These are phyloP conservation scores for Ceratocystis eucalypticola DNA, from an alignment of 2,329 filamentous ascomycete genomes.

Conservation along the genomic window DNA sequence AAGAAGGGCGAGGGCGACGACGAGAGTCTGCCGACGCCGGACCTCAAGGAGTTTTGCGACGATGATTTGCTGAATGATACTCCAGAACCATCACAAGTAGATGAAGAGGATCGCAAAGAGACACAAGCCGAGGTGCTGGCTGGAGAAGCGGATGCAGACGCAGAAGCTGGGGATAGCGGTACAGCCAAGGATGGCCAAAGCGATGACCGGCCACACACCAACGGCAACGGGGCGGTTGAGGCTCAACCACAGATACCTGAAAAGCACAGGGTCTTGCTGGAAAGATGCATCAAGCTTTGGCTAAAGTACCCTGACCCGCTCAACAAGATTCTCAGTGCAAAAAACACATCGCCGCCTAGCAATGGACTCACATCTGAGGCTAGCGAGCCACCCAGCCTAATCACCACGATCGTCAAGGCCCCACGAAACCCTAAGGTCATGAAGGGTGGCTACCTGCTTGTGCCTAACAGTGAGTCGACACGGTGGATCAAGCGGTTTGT, in stretches of 20 bases:
- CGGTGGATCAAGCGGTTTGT: constrained; percentile 89
- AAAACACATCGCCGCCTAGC: constrained; percentile 54
- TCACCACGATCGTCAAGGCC: constrained; percentile 63
- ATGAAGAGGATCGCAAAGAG: constrained; percentile 24
- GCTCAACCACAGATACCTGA: constrained; percentile 23
- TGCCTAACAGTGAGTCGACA: constrained; percentile 66
- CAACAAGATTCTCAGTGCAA: constrained; percentile 41
- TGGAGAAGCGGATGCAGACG: constrained; percentile 20
- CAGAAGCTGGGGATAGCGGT: not conserved
- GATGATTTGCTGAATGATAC: constrained; percentile 46
- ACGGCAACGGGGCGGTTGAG: not conserved
- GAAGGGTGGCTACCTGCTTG: constrained; percentile 78
- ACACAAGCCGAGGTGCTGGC: constrained; percentile 22
- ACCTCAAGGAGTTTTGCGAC: constrained; percentile 26
- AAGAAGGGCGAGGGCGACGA: constrained; percentile 22
- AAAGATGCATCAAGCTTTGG: constrained; percentile 53
- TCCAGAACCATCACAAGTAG: constrained; percentile 38
- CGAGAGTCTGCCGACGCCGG: constrained; percentile 23
- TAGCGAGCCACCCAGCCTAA: constrained; percentile 46
- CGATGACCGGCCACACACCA: not conserved
- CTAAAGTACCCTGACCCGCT: constrained; percentile 44
- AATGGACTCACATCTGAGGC: constrained; percentile 42
- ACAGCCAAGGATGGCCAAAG: not conserved
- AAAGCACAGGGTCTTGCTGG: constrained; percentile 35
- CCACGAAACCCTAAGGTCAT: constrained; percentile 69